Conservation (phyloP, 1,139 yeast species). For the Debaryomyces singareniensis region DNA sequence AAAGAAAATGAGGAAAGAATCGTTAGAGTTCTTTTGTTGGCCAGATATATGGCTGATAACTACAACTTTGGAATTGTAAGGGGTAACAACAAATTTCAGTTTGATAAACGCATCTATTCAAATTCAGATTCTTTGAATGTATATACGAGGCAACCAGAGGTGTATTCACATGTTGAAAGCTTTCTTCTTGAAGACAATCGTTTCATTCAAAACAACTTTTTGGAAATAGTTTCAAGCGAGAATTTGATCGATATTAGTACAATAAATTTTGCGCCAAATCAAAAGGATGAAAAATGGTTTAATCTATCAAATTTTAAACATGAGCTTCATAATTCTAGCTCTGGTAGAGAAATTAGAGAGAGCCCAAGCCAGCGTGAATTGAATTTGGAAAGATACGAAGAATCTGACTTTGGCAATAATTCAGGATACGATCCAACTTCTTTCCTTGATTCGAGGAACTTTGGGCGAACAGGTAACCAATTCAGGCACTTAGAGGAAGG, state of each 20-base stretch:
- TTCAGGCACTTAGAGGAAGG: conserved; percentile 6
- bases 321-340: conserved; percentile 9
- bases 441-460: conserved; percentile 9
- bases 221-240: conserved; percentile 27
- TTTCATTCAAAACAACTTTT: conserved; percentile 36
- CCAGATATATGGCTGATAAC: conserved; percentile 43
- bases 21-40: conserved; percentile 44
- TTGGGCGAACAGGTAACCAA: conserved; percentile 15
- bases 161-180: conserved; percentile 24
- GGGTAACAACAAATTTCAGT: conserved; percentile 39
- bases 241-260: conserved; percentile 11
- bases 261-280: conserved; percentile 8
- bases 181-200: conserved; percentile 38
- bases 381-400: conserved; percentile 9
- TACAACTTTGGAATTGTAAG: conserved; percentile 50
- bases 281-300: conserved; percentile 23
- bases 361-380: conserved; percentile 7
- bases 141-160: conserved; percentile 12
- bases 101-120: conserved; percentile 22
- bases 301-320: conserved; percentile 8
- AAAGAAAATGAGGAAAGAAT: conserved; percentile 33
- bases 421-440: conserved; percentile 14
- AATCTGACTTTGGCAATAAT: conserved; percentile 13
- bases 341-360: conserved; percentile 12
- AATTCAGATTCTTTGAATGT: conserved; percentile 14